Percentiles rank a stretch among this genome's conserved stretches.
phyloP scores from a whole-genome alignment of 1,284 basidiomycete species.

The Cerioporus squamosus region DNA sequence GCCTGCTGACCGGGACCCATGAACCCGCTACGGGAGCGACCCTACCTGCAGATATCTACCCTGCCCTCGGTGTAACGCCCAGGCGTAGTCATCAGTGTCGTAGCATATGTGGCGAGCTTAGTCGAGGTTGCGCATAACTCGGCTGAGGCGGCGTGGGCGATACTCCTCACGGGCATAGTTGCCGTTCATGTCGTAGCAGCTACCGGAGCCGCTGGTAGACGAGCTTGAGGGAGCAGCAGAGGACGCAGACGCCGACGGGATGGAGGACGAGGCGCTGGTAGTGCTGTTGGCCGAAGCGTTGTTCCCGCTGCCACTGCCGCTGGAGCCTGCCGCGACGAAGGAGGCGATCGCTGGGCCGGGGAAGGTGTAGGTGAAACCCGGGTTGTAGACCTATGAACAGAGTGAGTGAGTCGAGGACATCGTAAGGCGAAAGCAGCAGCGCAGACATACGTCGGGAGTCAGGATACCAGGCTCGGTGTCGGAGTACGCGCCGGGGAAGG shows the following conservation, averaged over 20 bases:
- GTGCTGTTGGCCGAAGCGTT: not conserved
- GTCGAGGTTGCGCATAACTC: slow-evolving; percentile 21
- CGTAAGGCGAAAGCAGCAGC: not conserved
- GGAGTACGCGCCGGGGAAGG: slow-evolving; percentile 67
- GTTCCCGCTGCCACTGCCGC: slow-evolving; percentile 8
- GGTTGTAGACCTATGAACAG: slow-evolving; percentile 40
- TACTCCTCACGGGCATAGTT: not conserved
- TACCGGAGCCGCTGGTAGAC: slow-evolving; percentile 1
- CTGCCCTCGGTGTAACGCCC: no score
- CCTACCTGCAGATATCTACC: no score
- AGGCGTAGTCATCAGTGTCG: no score
- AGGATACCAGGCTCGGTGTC: slow-evolving; percentile 66
- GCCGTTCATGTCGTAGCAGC: slow-evolving; percentile 5
- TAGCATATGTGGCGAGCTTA: not conserved
- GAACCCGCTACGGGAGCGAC: no score
- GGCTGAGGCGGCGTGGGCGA: slow-evolving; percentile 25
- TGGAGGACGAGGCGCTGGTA: slow-evolving; percentile 1
- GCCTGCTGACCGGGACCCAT: no score
- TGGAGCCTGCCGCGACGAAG: slow-evolving; percentile 19
- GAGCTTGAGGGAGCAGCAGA: slow-evolving; percentile 10
- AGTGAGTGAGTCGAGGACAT: not conserved
- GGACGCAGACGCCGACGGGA: slow-evolving; percentile 3
- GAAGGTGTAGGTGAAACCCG: slow-evolving; percentile 39
- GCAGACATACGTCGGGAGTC: slow-evolving; percentile 24
- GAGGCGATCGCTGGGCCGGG: slow-evolving; percentile 42